These are phyloP conservation scores for Penicillium rolfsii DNA, from an alignment of 2,329 filamentous ascomycete genomes.

Conservation along the genomic window DNA sequence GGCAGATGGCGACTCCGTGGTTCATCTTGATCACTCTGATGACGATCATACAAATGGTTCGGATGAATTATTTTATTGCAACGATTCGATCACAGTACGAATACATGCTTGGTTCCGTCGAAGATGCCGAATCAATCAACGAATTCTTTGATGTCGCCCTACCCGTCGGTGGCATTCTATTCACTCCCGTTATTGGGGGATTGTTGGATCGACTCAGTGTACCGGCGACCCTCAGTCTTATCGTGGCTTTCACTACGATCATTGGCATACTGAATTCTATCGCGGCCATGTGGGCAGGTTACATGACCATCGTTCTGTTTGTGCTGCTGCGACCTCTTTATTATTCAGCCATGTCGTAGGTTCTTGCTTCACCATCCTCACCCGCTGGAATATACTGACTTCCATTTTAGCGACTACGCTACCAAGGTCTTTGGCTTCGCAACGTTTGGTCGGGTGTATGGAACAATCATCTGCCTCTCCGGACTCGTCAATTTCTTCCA, in stretches of 20 bases:
- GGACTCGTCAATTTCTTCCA: constrained; percentile 84
- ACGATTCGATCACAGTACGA: constrained; percentile 83
- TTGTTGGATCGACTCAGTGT: constrained; percentile 79
- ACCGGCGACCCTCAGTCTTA: constrained; percentile 66
- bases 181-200: constrained; percentile 81
- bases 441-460: constrained; percentile 91
- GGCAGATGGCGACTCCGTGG: constrained; percentile 80
- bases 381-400: constrained; percentile 1
- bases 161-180: constrained; percentile 76
- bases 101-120: constrained; percentile 67
- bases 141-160: constrained; percentile 82
- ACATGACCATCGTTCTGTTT: constrained; percentile 79
- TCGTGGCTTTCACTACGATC: constrained; percentile 71
- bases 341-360: constrained; percentile 80
- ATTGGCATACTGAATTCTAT: constrained; percentile 79
- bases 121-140: constrained; percentile 70
- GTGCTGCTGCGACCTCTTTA: constrained; percentile 86
- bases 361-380: constrained; percentile 7
- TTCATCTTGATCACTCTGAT: constrained; percentile 83
- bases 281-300: constrained; percentile 64
- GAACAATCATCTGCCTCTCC: constrained; percentile 82
- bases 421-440: constrained; percentile 92
- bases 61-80: constrained; percentile 92
- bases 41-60: constrained; percentile 74
- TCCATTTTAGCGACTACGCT: constrained; percentile 67